Evolutionary conservation across 169 alveolate genomes (phyloP), one percentile per base, ranked within the genome.

Genomic region (Nephromyces sp.): DNA sequence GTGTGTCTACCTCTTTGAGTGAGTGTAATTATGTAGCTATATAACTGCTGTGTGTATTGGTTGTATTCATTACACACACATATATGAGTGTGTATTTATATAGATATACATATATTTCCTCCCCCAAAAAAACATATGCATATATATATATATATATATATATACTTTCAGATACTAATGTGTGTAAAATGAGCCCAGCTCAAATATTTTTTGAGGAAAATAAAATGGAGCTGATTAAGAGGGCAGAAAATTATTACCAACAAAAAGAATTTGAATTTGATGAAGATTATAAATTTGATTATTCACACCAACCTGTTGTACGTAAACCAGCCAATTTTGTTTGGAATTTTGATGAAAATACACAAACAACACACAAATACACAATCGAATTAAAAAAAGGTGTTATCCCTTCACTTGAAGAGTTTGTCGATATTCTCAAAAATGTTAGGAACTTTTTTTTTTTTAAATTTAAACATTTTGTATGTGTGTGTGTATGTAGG

Each of bases 321-420:
- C 32, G 83, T 52, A 86, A 75, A 33, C 57, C 69, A 21, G 82
- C 80, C 33, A 70, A 84, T 29, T 87, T 78, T 53, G 83, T 87
- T 30, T 87, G 90, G 86, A 90, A 87, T 68, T 86, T 85, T 70
- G 81, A 77, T 63, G 72, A 87, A 31, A 77, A 32, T 6, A n/a
- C n/a, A n/a, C n/a, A n/a, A n/a, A n/a, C n/a, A n/a, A n/a, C n/a
- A n/a, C n/a, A n/a, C n/a, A n/a, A n/a, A n/a, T n/a, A n/a, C n/a
- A 66, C 77, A 25, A 33, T 87, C 29, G 85, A 83, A 43, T 63
- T 87, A 29, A 72, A 66, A 32, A 82, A 86, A 70, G 92, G 92
- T 25, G 66, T 74, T 57, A 86, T 87, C 89, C 92, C 92, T 3
- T 81, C 90, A 8, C 68, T 87, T 31, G 83, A 87, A 71, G 87